Evolutionary conservation across 1,284 basidiomycete species (phyloP), one percentile per base, ranked within the genome.

Genomic region (Leccinum huronense): DNA sequence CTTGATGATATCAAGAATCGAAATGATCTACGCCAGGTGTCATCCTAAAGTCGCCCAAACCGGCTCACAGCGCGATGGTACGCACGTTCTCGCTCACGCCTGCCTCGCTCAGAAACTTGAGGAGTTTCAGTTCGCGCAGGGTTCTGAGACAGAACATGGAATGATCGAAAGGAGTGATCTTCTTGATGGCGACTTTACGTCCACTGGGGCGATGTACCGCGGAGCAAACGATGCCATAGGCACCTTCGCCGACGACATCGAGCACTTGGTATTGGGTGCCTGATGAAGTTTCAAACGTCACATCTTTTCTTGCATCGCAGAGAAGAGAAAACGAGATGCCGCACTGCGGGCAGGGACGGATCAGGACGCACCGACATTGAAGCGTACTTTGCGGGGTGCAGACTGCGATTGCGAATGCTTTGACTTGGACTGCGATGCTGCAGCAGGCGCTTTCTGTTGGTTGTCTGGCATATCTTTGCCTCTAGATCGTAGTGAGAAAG

Each of bases 1-100:
- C 75, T 93, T 93, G 82, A 97, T 88, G 72, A 97, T 97, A 76
- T 98, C 95, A 53, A 97, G 81, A 70, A 98, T 95, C 40, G 94
- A 93, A 74, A 97, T 97, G 73, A 98, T 97, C 90, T 95, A 78
- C 14, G 48, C 9, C 27, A 61, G 40, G 60, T n/a, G n/a, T 64
- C 62, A 38, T 10, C 19, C 62, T 59, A 30, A 23, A 59, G 27
- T 7, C 10, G 16, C 27, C 19, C 23, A 9, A 33, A 48, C 14
- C 36, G 14, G 16, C 45, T 23, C 8, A 14, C 16, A 31, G 10
- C 11, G 33, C 2, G 33, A 58, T 51, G 33, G 45, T 38, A 81
- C 90, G 72, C 73, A 94, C 93, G 75, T 97, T 97, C 80, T 97
- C 94, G 80, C 93, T 94, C 72, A 95, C 93, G 59, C 92, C 91